phyloP scores from a whole-genome alignment of 225 moss, liverwort and hornwort genomes.

The Ulota crispa region DNA sequence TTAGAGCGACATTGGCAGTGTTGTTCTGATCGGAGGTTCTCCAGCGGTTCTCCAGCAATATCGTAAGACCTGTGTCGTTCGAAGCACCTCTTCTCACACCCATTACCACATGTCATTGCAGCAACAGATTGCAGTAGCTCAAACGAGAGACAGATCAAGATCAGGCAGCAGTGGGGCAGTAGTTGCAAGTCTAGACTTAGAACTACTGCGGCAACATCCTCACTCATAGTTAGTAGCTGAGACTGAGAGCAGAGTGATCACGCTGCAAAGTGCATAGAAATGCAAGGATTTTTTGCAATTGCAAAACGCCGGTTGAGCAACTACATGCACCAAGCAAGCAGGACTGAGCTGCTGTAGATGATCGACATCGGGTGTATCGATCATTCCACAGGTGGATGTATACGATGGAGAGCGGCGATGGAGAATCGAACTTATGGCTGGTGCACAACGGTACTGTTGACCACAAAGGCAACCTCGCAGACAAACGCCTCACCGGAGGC shows the following conservation, averaged over 20 bases:
- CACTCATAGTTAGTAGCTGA: neutral
- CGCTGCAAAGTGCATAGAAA: neutral
- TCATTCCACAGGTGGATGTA: neutral
- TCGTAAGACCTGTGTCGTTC: no score
- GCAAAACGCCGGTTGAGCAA: neutral
- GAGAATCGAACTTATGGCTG: conserved; percentile 19
- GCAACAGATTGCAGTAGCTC: neutral
- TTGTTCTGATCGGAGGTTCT: no score
- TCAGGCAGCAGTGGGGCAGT: neutral
- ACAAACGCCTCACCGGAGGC: conserved; percentile 41
- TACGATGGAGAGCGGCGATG: conserved; percentile 29
- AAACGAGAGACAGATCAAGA: neutral
- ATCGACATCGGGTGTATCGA: neutral
- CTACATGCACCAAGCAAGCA: neutral
- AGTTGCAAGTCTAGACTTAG: neutral
- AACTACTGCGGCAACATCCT: neutral
- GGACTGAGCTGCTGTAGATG: neutral
- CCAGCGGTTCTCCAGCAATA: no score
- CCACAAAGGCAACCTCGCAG: conserved; percentile 30
- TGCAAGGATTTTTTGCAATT: neutral
- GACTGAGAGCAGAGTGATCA: neutral
- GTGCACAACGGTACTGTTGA: conserved; percentile 46
- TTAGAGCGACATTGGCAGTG: no score
- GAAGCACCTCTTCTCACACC: no score
- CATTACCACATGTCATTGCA: no score